These are phyloP conservation scores for Solanum infundibuliforme DNA, from an alignment of 257 asterid species.

Conservation along the genomic window DNA sequence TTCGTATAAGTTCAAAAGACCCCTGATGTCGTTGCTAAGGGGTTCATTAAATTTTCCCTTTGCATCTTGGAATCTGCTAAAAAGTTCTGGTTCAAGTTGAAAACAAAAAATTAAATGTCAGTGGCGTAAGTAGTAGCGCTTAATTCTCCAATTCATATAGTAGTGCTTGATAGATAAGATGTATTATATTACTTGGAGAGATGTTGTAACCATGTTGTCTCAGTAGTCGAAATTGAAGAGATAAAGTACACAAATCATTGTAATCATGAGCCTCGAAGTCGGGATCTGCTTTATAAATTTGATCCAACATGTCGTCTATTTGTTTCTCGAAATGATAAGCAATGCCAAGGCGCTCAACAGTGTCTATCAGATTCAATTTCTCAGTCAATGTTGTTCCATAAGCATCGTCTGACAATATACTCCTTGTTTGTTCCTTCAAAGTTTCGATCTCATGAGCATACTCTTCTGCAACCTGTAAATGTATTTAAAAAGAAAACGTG, in stretches of 20 bases:
- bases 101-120: too few relatives aligned
- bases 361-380: conserved; percentile 16
- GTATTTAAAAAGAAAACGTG: neutral
- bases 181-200: conserved; percentile 6
- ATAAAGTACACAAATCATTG: conserved; percentile 1
- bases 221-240: conserved; percentile 20
- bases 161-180: too few relatives aligned
- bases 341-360: conserved; percentile 30
- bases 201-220: conserved; percentile 33
- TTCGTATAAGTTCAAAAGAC: conserved; percentile 20
- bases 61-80: conserved; percentile 17
- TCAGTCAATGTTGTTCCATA: neutral
- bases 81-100: conserved; percentile 6
- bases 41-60: conserved; percentile 10
- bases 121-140: too few relatives aligned
- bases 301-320: conserved; percentile 9
- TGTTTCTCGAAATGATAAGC: conserved; percentile 21
- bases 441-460: conserved; percentile 6
- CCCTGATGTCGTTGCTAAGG: neutral
- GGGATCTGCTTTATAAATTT: neutral
- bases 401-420: neutral
- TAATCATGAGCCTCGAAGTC: neutral
- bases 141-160: too few relatives aligned
- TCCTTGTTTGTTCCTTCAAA: conserved; percentile 18
- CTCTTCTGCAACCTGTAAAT: neutral